Evolutionary conservation across 1,139 yeast genomes (phyloP).

Genomic region (Blastobotrys elegans): DNA sequence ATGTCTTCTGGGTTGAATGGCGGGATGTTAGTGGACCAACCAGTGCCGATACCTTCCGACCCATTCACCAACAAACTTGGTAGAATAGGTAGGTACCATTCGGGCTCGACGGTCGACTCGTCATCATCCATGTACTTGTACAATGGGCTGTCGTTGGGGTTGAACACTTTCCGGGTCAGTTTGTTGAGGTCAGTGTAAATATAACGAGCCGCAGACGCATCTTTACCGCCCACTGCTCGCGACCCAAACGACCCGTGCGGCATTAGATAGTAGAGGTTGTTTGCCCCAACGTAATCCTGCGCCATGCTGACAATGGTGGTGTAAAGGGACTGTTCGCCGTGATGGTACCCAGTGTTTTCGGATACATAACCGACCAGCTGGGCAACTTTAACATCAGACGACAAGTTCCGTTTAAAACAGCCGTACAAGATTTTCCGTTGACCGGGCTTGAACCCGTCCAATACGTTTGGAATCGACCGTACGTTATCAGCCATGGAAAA

Average conservation of each 20-base stretch:
- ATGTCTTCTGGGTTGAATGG: slow-evolving; percentile 83
- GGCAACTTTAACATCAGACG: slow-evolving; percentile 79
- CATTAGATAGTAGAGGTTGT: slow-evolving; percentile 74
- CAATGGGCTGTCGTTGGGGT: slow-evolving; percentile 74
- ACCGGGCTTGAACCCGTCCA: slow-evolving; percentile 97
- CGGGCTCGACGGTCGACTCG: slow-evolving; percentile 92
- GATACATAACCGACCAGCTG: slow-evolving; percentile 88
- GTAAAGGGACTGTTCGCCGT: slow-evolving; percentile 84
- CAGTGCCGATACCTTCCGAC: slow-evolving; percentile 98
- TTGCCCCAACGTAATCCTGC: slow-evolving; percentile 91
- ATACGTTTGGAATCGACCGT: slow-evolving; percentile 88
- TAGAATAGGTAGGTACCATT: slow-evolving; percentile 87
- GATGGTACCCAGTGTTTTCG: slow-evolving; percentile 91
- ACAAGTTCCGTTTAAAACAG: slow-evolving; percentile 76
- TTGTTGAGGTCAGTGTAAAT: slow-evolving; percentile 81
- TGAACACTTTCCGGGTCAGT: slow-evolving; percentile 70
- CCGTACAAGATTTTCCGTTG: slow-evolving; percentile 92
- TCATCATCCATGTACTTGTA: slow-evolving; percentile 84
- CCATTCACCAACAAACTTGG: slow-evolving; percentile 96
- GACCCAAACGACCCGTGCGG: slow-evolving; percentile 98
- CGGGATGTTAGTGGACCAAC: slow-evolving; percentile 96
- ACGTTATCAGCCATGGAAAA: slow-evolving; percentile 97
- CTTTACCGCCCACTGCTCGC: slow-evolving; percentile 96
- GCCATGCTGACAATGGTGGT: slow-evolving; percentile 93
- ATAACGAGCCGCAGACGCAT: slow-evolving; percentile 97